A percentile compares a stretch with the other conserved stretches of the same genome.
Evolutionary conservation across 1,139 yeast species (phyloP).

Genomic region (Debaryomyces nepalensis): DNA sequence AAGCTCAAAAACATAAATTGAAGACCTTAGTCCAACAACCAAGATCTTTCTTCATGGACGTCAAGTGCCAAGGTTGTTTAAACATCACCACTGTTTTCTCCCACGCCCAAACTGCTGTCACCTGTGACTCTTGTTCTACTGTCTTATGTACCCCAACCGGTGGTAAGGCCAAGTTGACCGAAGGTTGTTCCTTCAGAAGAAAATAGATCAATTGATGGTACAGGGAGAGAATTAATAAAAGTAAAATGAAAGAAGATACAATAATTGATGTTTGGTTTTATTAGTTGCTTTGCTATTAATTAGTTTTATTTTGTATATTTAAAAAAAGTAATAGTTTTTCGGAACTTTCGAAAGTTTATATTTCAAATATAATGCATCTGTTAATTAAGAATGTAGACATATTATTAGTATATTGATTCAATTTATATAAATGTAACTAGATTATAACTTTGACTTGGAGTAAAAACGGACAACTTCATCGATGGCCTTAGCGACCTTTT

Average conservation of each 20-base stretch:
- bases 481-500: slow-evolving; percentile 79
- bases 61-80: slow-evolving; percentile 96
- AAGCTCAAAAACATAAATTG: slow-evolving; percentile 92
- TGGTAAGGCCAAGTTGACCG: slow-evolving; percentile 97
- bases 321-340: slow-evolving; percentile 9
- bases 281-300: slow-evolving; percentile 9
- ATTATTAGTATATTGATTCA: background rate
- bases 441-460: slow-evolving; percentile 39
- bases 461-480: slow-evolving; percentile 69
- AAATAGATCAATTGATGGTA: slow-evolving; percentile 55
- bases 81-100: slow-evolving; percentile 97
- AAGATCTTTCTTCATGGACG: slow-evolving; percentile 97
- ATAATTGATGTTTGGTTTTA: slow-evolving; percentile 11
- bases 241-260: slow-evolving; percentile 9
- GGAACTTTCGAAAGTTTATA: slow-evolving; percentile 11
- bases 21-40: slow-evolving; percentile 94
- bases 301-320: slow-evolving; percentile 12
- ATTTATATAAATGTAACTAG: slow-evolving; percentile 4
- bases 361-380: slow-evolving; percentile 12
- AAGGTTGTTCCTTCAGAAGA: slow-evolving; percentile 97
- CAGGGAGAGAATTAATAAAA: slow-evolving; percentile 11
- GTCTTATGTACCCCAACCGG: slow-evolving; percentile 97
- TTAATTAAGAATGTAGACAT: slow-evolving; percentile 1
- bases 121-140: slow-evolving; percentile 95
- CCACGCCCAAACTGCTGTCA: slow-evolving; percentile 97